Conservation (phyloP, 352 stramenopile species). For the Sclerospora graminicola region DNA sequence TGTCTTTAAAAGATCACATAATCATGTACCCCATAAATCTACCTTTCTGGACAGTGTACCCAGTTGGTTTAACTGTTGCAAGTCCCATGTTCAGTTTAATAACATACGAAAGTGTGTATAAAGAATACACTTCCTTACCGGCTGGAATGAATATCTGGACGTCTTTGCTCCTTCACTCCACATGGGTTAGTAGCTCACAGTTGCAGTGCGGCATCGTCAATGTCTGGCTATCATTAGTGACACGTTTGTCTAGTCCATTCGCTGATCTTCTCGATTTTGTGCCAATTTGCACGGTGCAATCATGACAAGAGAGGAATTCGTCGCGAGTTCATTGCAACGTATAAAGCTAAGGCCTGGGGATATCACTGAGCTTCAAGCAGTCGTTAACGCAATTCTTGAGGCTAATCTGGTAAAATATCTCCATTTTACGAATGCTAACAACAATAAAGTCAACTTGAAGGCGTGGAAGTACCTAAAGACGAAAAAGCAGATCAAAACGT, state of each 20-base stretch:
- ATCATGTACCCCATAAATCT: no score
- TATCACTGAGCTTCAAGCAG: not conserved
- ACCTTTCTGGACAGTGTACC: no score
- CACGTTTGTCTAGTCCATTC: not conserved
- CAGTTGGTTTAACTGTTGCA: no score
- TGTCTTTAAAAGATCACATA: no score
- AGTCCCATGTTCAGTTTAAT: no score
- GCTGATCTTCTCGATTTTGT: not conserved
- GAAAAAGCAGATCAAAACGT: conserved; percentile 18
- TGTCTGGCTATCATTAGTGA: not conserved
- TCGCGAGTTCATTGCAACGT: not conserved
- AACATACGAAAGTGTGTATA: no score
- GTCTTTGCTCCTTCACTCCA: not conserved
- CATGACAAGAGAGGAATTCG: not conserved
- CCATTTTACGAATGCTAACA: conserved; percentile 11
- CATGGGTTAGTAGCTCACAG: not conserved
- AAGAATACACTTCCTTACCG: no score
- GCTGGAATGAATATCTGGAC: no score
- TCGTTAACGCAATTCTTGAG: conserved; percentile 3
- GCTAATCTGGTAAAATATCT: conserved; percentile 20
- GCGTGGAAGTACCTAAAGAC: conserved; percentile 22
- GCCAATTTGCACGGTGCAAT: not conserved
- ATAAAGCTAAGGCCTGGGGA: not conserved
- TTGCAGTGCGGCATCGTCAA: not conserved
- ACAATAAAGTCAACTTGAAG: conserved; percentile 12